phyloP scores from a whole-genome alignment of 768 basidiomycete species.

The Hirschioporus abietinus region DNA sequence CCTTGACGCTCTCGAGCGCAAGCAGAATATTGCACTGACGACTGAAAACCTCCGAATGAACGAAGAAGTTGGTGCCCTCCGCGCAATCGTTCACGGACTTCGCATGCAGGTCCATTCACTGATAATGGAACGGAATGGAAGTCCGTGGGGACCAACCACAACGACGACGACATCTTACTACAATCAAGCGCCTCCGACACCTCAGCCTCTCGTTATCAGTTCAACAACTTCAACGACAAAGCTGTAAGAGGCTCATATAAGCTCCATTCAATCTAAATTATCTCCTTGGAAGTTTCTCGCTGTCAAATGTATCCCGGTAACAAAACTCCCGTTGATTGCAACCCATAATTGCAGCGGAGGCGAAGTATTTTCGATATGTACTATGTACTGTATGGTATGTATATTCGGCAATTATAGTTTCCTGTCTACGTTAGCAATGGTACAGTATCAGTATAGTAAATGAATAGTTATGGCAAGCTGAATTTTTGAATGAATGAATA shows the following conservation, averaged over 20 bases:
- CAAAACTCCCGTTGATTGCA: neutral
- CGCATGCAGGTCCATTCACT: constrained; percentile 78
- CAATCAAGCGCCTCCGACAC: neutral
- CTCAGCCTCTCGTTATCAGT: neutral
- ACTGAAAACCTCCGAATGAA: constrained; percentile 68
- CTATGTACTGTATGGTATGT: neutral
- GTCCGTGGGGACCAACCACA: neutral
- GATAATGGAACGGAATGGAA: constrained; percentile 67
- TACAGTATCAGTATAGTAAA: neutral
- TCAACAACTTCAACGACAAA: constrained; percentile 4
- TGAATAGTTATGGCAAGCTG: neutral
- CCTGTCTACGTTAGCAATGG: neutral
- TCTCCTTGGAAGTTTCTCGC: neutral
- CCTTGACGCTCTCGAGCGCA: constrained; percentile 55
- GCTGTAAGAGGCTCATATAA: neutral
- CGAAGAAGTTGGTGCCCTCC: constrained; percentile 68
- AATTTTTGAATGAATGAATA: neutral
- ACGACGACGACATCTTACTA: neutral
- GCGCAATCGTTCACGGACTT: constrained; percentile 66
- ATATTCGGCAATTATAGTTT: neutral
- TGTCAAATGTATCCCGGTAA: neutral
- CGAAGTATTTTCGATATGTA: neutral
- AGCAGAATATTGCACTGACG: constrained; percentile 59
- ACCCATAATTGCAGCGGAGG: neutral
- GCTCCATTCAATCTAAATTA: neutral